Evolutionary conservation across 805 yeast species (phyloP), one percentile per base, ranked within the genome.

Genomic region (Kazachstania taianensis): DNA sequence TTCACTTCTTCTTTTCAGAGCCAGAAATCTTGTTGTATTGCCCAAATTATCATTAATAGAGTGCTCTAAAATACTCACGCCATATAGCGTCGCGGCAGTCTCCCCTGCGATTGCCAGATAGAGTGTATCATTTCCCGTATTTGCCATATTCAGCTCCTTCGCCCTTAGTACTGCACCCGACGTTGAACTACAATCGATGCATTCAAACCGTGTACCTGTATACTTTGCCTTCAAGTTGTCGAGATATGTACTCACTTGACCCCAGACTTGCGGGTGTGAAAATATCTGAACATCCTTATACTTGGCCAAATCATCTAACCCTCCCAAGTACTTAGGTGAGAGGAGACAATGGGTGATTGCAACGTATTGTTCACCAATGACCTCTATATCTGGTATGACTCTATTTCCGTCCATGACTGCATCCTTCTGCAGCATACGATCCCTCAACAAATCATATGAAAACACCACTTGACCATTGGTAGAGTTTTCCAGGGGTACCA

Each of bases 211-310:
- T 3, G 44, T 42, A 3, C 35, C 28, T 12, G 61, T 58, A 26
- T 62, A 56, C 31, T 50, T 52, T 10, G 53, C 37, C 28, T 51
- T 40, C 52, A 63, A 42, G 43, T 40, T 35, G 10, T 63, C 52
- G 28, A 81, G 53, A 62, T 82, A 92, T 16, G 62, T 55, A 3
- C 69, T 63, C 33, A 83, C 78, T 55, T 89, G 98, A 7, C 96
- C 94, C 98, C 98, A 89, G 0, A 87, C 98, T 57, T 89, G 98
- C 2, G 98, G 96, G 59, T 89, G 98, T 3, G 96, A 82, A 61
- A 82, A 83, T 14, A 89, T 70, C 22, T 67, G 71, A 35, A 86
- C 69, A 10, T 66, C 54, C 12, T 69, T 54, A 18, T 41, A 48
- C 10, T 38, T 33, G 1, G 28, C n/a, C 7, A 42, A 10, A 13